phyloP scores from a whole-genome alignment of 345 rosid genomes.

The Rhodamnia argentea region DNA sequence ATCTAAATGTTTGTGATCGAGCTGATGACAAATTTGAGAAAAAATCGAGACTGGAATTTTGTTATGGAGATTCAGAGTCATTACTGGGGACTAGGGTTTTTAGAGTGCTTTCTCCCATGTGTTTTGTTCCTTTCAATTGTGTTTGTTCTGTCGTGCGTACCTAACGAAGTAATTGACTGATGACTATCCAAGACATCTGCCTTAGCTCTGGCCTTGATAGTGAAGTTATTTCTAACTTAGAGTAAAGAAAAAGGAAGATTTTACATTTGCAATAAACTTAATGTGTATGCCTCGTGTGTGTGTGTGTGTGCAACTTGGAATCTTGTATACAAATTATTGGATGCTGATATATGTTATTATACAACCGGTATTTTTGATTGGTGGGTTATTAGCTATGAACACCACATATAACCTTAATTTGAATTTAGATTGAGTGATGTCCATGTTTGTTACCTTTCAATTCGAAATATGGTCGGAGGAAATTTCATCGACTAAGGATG shows the following conservation, averaged over 20 bases:
- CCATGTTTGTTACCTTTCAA: background rate
- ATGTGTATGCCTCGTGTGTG: too few species aligned
- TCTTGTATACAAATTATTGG: rapidly evolving
- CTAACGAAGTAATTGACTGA: background rate
- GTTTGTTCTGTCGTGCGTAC: background rate
- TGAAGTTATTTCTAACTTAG: background rate
- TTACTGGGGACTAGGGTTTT: background rate
- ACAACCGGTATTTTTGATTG: background rate
- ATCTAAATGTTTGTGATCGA: background rate
- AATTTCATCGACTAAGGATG: background rate
- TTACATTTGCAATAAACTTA: background rate
- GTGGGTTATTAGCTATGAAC: background rate
- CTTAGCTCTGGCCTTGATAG: background rate
- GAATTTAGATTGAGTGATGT: background rate
- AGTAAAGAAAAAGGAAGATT: background rate
- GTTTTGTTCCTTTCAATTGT: background rate
- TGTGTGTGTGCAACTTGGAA: background rate
- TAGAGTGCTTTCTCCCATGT: background rate
- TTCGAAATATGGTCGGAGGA: background rate
- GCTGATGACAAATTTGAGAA: background rate
- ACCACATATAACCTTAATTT: background rate
- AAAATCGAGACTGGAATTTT: background rate
- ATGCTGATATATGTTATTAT: background rate
- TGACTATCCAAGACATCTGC: background rate
- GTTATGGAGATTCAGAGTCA: background rate